Evolutionary conservation across 306 rosid species (phyloP).

Genomic region (Glycyrrhiza uralensis): DNA sequence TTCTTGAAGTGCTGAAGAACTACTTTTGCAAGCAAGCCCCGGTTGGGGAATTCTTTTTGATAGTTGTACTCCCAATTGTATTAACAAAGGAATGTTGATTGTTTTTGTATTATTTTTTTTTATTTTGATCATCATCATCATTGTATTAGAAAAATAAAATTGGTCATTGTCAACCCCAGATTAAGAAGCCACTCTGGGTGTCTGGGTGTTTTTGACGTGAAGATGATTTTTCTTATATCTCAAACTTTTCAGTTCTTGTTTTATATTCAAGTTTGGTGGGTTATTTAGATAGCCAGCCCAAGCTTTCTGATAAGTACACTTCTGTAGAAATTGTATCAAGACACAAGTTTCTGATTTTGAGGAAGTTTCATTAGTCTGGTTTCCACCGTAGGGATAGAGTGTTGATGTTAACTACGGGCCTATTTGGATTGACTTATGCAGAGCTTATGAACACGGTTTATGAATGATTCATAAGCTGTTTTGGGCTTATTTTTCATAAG

Average conservation of each 20-base stretch:
- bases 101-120: background rate
- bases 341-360: background rate
- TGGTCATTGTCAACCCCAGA: background rate
- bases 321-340: background rate
- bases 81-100: background rate
- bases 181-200: background rate
- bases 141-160: background rate
- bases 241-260: background rate
- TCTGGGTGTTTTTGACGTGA: background rate
- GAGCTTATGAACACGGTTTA: too few relatives aligned
- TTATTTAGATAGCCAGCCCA: too few relatives aligned
- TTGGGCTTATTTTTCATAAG: too few relatives aligned
- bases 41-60: conserved; percentile 13
- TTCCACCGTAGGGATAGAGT: conserved; percentile 18
- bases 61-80: conserved; percentile 13
- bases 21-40: conserved; percentile 23
- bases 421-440: too few relatives aligned
- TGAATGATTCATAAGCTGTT: too few relatives aligned
- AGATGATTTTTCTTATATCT: background rate
- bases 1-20: conserved; percentile 18
- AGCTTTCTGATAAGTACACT: too few relatives aligned
- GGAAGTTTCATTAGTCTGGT: conserved; percentile 1
- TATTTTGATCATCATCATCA: background rate
- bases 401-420: too few relatives aligned
- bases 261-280: background rate